Percentiles rank a stretch among this genome's conserved stretches.
Evolutionary conservation across 2,329 filamentous ascomycete genomes (phyloP).

Genomic region (Apiospora sp.): DNA sequence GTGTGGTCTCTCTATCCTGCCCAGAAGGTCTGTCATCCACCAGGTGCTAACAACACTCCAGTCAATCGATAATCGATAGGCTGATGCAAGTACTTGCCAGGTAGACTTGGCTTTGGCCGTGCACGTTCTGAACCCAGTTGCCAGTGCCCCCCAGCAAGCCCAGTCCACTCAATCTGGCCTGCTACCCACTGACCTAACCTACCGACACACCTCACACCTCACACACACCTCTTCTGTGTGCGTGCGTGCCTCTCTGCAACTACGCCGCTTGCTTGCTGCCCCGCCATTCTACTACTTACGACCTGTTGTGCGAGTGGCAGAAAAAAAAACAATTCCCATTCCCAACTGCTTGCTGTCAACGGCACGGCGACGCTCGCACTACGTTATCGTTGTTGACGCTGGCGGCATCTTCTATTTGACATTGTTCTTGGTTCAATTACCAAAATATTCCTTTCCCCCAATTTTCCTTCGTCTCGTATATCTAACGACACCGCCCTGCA

Average conservation of each 20-base stretch:
- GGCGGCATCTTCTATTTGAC: slow-evolving; percentile 14
- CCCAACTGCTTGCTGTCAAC: slow-evolving; percentile 21
- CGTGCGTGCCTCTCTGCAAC: slow-evolving; percentile 5
- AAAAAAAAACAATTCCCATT: slow-evolving; percentile 27
- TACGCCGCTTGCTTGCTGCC: slow-evolving; percentile 24
- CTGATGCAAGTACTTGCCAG: not conserved
- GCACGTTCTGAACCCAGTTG: not conserved
- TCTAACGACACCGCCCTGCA: slow-evolving; percentile 2
- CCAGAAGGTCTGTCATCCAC: too few relatives aligned
- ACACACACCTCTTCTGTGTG: slow-evolving; percentile 16
- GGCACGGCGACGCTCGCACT: slow-evolving; percentile 10
- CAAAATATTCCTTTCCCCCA: not conserved
- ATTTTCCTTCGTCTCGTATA: slow-evolving; percentile 22
- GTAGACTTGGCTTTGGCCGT: slow-evolving; percentile 3
- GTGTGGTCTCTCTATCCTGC: not conserved
- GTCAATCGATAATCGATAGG: not conserved
- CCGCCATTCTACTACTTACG: slow-evolving; percentile 25
- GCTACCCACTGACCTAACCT: slow-evolving; percentile 5
- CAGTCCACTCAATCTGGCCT: slow-evolving; percentile 7
- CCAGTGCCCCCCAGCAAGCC: not conserved
- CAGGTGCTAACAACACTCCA: not conserved
- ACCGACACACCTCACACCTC: slow-evolving; percentile 18
- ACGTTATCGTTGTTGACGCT: slow-evolving; percentile 22
- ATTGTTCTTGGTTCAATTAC: not conserved
- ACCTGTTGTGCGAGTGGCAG: slow-evolving; percentile 23